phyloP scores from a whole-genome alignment of 2,329 filamentous ascomycete genomes.

The Ascosphaera pollenicola region DNA sequence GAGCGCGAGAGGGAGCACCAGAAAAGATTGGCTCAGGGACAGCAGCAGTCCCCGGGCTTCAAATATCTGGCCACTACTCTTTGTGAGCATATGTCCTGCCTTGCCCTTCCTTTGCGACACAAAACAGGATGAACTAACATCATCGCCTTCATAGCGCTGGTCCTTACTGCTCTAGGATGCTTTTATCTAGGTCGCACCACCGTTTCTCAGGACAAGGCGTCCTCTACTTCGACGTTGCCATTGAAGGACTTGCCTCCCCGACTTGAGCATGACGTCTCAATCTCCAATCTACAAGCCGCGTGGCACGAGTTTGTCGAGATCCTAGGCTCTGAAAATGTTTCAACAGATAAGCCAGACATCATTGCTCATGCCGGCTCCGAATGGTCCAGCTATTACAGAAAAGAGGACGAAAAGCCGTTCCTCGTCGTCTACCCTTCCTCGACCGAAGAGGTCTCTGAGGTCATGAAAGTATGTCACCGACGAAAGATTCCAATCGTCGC shows the following conservation, averaged over 20 bases:
- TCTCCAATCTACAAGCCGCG: slow-evolving; percentile 37
- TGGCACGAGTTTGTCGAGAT: slow-evolving; percentile 41
- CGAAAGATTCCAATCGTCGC: slow-evolving; percentile 66
- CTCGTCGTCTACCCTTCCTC: slow-evolving; percentile 52
- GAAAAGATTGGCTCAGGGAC: slow-evolving; percentile 24
- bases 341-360: slow-evolving; percentile 31
- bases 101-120: not conserved
- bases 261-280: slow-evolving; percentile 28
- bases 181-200: slow-evolving; percentile 32
- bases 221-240: slow-evolving; percentile 29
- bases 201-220: not conserved
- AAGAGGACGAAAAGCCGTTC: slow-evolving; percentile 23
- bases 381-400: slow-evolving; percentile 33
- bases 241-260: slow-evolving; percentile 26
- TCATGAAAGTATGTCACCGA: slow-evolving; percentile 74
- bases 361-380: slow-evolving; percentile 37
- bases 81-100: slow-evolving; percentile 14
- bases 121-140: not conserved
- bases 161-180: slow-evolving; percentile 28
- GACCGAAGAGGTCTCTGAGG: slow-evolving; percentile 63
- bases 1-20: slow-evolving; percentile 36
- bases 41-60: slow-evolving; percentile 18
- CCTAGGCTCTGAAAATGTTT: slow-evolving; percentile 40
- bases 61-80: slow-evolving; percentile 17
- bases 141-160: slow-evolving; percentile 19